A percentile compares a stretch with the other conserved stretches of the same genome.
Conservation (phyloP, 2,329 filamentous ascomycete species). For the Aspergillus sojae region DNA sequence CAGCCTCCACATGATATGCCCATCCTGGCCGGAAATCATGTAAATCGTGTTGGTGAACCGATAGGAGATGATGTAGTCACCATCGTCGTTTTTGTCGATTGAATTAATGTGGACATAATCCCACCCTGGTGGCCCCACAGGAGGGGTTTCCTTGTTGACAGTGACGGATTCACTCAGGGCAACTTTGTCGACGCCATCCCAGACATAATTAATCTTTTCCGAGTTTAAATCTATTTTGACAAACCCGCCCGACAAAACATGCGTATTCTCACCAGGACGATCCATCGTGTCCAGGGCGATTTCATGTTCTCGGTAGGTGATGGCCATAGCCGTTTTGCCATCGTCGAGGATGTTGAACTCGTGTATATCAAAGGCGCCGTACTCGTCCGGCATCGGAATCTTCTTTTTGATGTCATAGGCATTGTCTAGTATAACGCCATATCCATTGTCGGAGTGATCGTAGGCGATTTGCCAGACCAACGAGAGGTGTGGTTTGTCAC, state of each 20-base stretch:
- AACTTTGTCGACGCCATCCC: constrained; percentile 36
- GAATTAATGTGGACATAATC: constrained; percentile 45
- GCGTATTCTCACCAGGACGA: constrained; percentile 28
- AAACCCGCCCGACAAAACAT: constrained; percentile 35
- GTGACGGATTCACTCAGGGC: constrained; percentile 23
- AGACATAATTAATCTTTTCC: constrained; percentile 35
- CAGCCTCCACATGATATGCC: constrained; percentile 41
- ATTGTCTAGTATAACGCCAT: constrained; percentile 51
- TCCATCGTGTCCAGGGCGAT: constrained; percentile 27
- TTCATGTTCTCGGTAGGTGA: constrained; percentile 24
- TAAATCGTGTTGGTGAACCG: constrained; percentile 44
- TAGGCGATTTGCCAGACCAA: constrained; percentile 39
- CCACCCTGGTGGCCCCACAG: constrained; percentile 28
- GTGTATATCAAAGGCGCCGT: constrained; percentile 39
- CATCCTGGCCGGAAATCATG: constrained; percentile 37
- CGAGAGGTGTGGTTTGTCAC: constrained; percentile 49
- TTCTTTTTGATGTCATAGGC: constrained; percentile 49
- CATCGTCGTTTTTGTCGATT: constrained; percentile 39
- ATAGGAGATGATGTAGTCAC: constrained; percentile 43
- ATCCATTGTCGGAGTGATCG: constrained; percentile 44
- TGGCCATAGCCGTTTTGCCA: constrained; percentile 34
- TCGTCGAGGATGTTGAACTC: constrained; percentile 40
- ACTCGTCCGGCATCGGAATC: constrained; percentile 31
- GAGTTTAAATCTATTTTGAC: constrained; percentile 37
- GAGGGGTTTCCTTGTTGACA: constrained; percentile 12